Evolutionary conservation across 2,329 filamentous ascomycete genomes (phyloP), one percentile per base, ranked within the genome.

Genomic region (Colletotrichum sansevieriae): DNA sequence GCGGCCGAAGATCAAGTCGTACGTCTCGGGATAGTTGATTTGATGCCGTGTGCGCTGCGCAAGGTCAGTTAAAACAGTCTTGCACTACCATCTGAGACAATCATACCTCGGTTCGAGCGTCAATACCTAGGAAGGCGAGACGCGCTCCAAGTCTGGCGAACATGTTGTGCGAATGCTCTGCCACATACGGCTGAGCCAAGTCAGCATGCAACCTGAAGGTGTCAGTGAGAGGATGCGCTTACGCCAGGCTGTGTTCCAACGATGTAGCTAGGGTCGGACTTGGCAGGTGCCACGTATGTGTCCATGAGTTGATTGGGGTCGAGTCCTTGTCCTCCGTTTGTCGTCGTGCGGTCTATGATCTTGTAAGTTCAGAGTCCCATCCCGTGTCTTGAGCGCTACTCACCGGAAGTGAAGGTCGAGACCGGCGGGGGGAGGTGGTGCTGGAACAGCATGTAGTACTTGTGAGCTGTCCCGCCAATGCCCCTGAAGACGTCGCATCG

Each of bases 381-480:
- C 81, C 76, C 39, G n/a, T 37, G 22, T 35, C 43, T 46, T 35
- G 13, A 39, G 74, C 69, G 62, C 13, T n/a, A 56, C 74, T 70
- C 71, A 84, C 92, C 92, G 1, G 93, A 93, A 3, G 94, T 97
- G 78, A 91, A 98, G 1, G 95, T 97, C 35, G 92, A 95, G 71
- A 87, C 84, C 0, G 95, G 94, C 1, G 95, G 95, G 12, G 95
- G 88, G 57, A 97, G 83, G 75, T 98, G 95, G 74, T 99, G 96
- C 81, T 99, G 96, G 80, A 99, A 99, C 10, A 99, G 87, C 87
- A 98, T 88, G 78, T 99, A 99, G 80, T 98, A 98, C 80, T 99
- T 99, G 84, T 96, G 97, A 1, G 96, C 96, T 63, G 95, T 90
- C 37, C 93, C 94, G 5, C 96, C 96, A 65, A 99, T 89, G 20